These are phyloP conservation scores for Globisporangium mamillatum DNA, from an alignment of 352 stramenopile genomes.

Conservation along the genomic window DNA sequence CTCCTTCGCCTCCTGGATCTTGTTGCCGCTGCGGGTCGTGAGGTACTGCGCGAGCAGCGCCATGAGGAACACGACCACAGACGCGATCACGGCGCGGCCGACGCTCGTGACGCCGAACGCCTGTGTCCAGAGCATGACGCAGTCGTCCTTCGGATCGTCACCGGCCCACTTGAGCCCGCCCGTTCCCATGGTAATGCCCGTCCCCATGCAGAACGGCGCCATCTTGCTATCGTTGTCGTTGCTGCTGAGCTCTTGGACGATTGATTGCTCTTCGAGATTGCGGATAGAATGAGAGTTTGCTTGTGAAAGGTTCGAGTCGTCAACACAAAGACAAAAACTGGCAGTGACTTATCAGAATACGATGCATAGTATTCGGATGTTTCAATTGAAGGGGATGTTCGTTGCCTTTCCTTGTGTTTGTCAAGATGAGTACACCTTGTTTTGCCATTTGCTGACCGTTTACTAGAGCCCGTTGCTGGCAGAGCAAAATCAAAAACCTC, in stretches of 20 bases:
- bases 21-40: conserved; percentile 35
- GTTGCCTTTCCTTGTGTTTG: too few relatives aligned
- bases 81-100: conserved; percentile 35
- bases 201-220: conserved; percentile 54
- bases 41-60: conserved; percentile 61
- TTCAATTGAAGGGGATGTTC: background rate
- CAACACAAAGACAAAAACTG: background rate
- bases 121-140: conserved; percentile 62
- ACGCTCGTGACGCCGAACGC: conserved; percentile 52
- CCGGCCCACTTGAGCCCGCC: conserved; percentile 52
- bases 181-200: conserved; percentile 62
- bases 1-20: conserved; percentile 45
- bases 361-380: background rate
- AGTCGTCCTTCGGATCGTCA: conserved; percentile 44
- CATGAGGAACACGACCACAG: conserved; percentile 48
- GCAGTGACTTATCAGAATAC: background rate
- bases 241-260: too few relatives aligned
- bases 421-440: background rate
- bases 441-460: background rate
- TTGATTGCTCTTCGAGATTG: background rate
- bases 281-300: background rate
- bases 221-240: conserved; percentile 12
- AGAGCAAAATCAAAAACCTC: background rate
- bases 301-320: background rate
- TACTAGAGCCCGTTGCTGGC: background rate